Evolutionary conservation across 2,329 filamentous ascomycete genomes (phyloP).

Genomic region (Pseudogymnoascus sp.): DNA sequence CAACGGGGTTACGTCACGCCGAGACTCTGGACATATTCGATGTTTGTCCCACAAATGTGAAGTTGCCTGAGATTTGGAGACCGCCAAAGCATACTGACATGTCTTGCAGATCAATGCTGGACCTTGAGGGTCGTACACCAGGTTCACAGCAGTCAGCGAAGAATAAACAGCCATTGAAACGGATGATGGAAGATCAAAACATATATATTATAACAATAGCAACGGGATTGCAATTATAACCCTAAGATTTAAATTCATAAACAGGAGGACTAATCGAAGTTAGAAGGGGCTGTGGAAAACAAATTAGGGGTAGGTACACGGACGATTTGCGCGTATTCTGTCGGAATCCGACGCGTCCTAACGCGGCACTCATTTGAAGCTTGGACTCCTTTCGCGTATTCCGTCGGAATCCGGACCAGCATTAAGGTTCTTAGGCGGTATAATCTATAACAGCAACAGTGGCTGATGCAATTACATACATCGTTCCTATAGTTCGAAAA

Average conservation of each 20-base stretch:
- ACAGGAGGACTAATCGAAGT: neutral
- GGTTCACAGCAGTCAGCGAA: neutral
- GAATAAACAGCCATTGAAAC: neutral
- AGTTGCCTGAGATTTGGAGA: neutral
- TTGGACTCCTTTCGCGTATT: too few relatives aligned
- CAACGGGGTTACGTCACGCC: neutral
- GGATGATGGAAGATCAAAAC: neutral
- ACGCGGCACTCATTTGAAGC: neutral
- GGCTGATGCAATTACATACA: too few relatives aligned
- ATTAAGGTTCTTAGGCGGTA: too few relatives aligned
- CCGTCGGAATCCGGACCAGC: too few relatives aligned
- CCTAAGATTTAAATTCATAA: neutral
- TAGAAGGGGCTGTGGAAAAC: neutral
- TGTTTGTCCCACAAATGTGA: neutral
- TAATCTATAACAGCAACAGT: too few relatives aligned
- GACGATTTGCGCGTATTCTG: neutral
- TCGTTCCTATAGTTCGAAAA: too few relatives aligned
- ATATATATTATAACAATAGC: neutral
- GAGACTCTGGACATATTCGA: neutral
- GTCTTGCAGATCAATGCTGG: neutral
- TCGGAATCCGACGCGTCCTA: neutral
- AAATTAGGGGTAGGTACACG: neutral
- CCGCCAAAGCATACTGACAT: neutral
- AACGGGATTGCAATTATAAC: neutral
- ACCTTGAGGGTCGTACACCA: neutral